Evolutionary conservation across 345 rosid species (phyloP).

Genomic region (Eucalyptus paniculata): DNA sequence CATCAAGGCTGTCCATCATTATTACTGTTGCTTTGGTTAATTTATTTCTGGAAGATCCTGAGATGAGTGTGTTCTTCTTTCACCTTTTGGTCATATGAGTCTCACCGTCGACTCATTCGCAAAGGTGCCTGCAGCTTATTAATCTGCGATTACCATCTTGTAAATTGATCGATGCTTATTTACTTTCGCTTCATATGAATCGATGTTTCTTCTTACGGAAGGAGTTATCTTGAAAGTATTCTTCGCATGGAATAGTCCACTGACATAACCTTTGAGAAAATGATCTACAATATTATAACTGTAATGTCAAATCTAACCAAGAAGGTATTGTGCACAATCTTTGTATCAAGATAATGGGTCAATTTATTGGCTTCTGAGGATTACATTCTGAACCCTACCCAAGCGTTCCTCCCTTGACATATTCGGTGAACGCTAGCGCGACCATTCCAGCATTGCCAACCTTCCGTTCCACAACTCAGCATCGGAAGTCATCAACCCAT

Average conservation of each 20-base stretch:
- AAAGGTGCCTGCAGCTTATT: neutral
- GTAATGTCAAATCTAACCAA: neutral
- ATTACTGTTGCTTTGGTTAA: neutral
- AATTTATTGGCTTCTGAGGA: neutral
- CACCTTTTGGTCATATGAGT: neutral
- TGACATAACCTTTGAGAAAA: neutral
- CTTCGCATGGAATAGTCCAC: neutral
- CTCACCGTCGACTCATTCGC: neutral
- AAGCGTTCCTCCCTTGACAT: slow-evolving; percentile 49
- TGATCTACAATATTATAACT: neutral
- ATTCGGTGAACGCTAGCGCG: slow-evolving; percentile 72
- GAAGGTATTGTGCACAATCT: neutral
- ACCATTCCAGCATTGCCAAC: slow-evolving; percentile 72
- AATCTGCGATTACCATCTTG: neutral
- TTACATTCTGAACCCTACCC: neutral
- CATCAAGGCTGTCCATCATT: neutral
- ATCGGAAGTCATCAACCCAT: slow-evolving; percentile 61
- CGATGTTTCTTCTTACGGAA: neutral
- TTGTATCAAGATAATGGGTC: neutral
- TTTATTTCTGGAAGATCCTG: neutral
- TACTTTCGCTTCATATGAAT: neutral
- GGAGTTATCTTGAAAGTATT: neutral
- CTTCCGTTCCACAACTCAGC: slow-evolving; percentile 87
- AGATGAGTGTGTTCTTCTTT: neutral
- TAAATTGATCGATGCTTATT: neutral